Conservation (phyloP, 441 rosid species). For the Corymbia calophylla region DNA sequence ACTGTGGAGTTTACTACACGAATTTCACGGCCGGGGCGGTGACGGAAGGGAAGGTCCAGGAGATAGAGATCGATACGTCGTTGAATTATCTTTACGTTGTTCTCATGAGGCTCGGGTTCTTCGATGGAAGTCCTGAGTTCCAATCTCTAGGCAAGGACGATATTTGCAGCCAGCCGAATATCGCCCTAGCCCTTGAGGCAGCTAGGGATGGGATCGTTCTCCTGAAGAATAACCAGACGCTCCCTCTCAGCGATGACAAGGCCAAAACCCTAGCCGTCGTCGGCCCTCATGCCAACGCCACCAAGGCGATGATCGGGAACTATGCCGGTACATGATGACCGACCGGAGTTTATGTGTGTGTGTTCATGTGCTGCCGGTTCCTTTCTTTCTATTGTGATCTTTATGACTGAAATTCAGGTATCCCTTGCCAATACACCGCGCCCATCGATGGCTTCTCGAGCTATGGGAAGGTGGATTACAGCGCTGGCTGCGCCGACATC, state of each 20-base stretch:
- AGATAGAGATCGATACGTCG: slow-evolving; percentile 27
- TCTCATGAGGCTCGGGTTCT: slow-evolving; percentile 47
- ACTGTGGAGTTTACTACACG: slow-evolving; percentile 29
- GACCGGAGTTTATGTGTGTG: too few species aligned
- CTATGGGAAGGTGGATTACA: slow-evolving; percentile 3
- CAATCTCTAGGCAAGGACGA: slow-evolving; percentile 28
- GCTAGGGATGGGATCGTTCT: slow-evolving; percentile 58
- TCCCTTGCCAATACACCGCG: slow-evolving; percentile 19
- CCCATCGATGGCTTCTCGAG: slow-evolving; percentile 22
- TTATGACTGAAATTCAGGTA: slow-evolving; percentile 1
- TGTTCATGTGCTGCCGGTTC: not conserved
- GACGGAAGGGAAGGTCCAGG: slow-evolving; percentile 23
- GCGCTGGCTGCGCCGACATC: slow-evolving; percentile 22
- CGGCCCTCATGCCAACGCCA: slow-evolving; percentile 53
- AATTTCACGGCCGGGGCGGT: slow-evolving; percentile 25
- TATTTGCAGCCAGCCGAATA: slow-evolving; percentile 25
- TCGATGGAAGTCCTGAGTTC: slow-evolving; percentile 30
- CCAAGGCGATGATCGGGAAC: slow-evolving; percentile 38
- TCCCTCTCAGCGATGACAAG: slow-evolving; percentile 20
- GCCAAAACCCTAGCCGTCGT: slow-evolving; percentile 30
- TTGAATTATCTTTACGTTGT: slow-evolving; percentile 29
- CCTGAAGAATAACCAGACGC: slow-evolving; percentile 29
- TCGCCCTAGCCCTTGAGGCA: slow-evolving; percentile 33
- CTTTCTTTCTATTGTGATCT: not conserved
- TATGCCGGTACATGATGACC: slow-evolving; percentile 25